phyloP scores from a whole-genome alignment of 2,329 filamentous ascomycete species.

The Xylariaceae sp. region DNA sequence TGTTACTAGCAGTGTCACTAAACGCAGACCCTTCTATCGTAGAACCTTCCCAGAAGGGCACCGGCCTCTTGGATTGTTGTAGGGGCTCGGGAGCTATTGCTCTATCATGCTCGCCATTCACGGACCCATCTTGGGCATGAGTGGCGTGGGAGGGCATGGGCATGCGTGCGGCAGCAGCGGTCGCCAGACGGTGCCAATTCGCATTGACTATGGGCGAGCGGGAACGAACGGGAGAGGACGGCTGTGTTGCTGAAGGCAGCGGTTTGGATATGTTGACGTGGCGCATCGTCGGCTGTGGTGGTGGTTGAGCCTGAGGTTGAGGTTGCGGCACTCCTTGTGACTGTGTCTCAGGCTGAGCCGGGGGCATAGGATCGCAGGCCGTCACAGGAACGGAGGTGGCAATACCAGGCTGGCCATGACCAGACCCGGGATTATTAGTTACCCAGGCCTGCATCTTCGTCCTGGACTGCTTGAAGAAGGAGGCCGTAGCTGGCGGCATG shows the following conservation, averaged over 20 bases:
- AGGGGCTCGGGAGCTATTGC: slow-evolving; percentile 25
- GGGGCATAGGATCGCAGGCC: slow-evolving; percentile 16
- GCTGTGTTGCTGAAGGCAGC: slow-evolving; percentile 20
- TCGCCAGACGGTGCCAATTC: slow-evolving; percentile 26
- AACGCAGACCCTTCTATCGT: slow-evolving; percentile 33
- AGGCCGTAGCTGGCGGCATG: slow-evolving; percentile 29
- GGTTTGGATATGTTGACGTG: slow-evolving; percentile 17
- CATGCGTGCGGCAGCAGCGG: slow-evolving; percentile 21
- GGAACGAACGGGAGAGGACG: slow-evolving; percentile 27
- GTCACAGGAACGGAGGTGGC: slow-evolving; percentile 24
- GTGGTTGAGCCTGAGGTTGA: neutral
- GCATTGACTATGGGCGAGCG: slow-evolving; percentile 30
- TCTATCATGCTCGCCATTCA: slow-evolving; percentile 22
- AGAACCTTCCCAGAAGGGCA: slow-evolving; percentile 33
- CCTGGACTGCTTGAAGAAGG: slow-evolving; percentile 32
- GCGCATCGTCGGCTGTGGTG: neutral
- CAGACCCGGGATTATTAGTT: slow-evolving; percentile 26
- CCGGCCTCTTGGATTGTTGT: slow-evolving; percentile 22
- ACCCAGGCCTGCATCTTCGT: slow-evolving; percentile 35
- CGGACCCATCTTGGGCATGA: slow-evolving; percentile 26
- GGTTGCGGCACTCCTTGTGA: slow-evolving; percentile 16
- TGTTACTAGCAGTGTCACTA: slow-evolving; percentile 32
- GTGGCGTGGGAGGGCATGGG: slow-evolving; percentile 21
- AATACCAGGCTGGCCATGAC: slow-evolving; percentile 25
- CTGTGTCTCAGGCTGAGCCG: slow-evolving; percentile 5